A percentile compares a stretch with the other conserved stretches of the same genome.
phyloP scores from a whole-genome alignment of 2,329 filamentous ascomycete genomes.

The Davidsoniella neocaledoniae region DNA sequence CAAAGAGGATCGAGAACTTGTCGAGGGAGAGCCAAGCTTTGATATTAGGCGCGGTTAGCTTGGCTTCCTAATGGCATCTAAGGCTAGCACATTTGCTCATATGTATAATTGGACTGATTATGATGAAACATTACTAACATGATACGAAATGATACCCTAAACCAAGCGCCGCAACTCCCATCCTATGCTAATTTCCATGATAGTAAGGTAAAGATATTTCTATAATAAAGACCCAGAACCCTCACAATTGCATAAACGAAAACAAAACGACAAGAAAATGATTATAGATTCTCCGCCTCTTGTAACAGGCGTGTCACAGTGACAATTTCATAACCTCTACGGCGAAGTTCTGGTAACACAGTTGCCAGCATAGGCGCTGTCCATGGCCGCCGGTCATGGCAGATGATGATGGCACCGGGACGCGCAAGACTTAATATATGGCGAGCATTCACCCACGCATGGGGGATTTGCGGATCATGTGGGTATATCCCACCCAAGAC shows the following conservation, averaged over 20 bases:
- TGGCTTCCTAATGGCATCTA: neutral
- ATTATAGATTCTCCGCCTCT: conserved; percentile 1
- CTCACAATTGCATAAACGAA: conserved; percentile 5
- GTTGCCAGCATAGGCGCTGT: conserved; percentile 60
- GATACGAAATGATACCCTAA: neutral
- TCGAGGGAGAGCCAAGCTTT: conserved; percentile 54
- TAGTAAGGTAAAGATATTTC: neutral
- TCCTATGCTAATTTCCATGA: neutral
- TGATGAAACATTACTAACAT: neutral
- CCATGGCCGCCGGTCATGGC: conserved; percentile 73
- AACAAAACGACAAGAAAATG: neutral
- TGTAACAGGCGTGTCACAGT: conserved; percentile 52
- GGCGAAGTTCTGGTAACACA: conserved; percentile 55
- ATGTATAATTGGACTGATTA: neutral
- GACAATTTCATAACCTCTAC: conserved; percentile 53
- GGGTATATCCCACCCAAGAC: conserved; percentile 79
- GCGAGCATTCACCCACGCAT: conserved; percentile 50
- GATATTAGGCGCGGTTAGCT: conserved; percentile 27
- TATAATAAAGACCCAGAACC: neutral
- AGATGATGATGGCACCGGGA: conserved; percentile 66
- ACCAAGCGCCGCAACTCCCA: neutral
- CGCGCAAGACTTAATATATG: conserved; percentile 68
- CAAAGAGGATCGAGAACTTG: conserved; percentile 44
- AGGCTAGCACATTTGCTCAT: neutral
- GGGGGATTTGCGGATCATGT: conserved; percentile 73